Base-by-base conservation (phyloP, 1,284 basidiomycete genomes). In the Butyriboletus appendiculatus region DNA sequence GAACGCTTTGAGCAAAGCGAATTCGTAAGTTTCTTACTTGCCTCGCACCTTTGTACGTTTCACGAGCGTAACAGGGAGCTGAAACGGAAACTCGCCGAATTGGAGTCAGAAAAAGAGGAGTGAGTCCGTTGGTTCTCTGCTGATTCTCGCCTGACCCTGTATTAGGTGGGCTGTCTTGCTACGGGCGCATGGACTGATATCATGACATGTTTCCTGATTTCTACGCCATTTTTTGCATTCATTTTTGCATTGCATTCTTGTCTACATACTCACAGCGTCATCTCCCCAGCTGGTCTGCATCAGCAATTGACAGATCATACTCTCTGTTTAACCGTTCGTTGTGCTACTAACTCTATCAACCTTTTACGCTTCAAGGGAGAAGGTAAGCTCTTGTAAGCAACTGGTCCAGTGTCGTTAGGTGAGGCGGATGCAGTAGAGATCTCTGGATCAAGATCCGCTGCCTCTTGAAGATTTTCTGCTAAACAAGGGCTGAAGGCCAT, bases 71-170 rank as follows among this genome's bases (percentile, higher is more conserved):
- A 32, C 62, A 92, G 90, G 41, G 79, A 84, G 66, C 73, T 94
- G 44, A 90, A 85, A 67, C 80, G 84, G 53, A 83, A 81, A 58
- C 67, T 94, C 50, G 81, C 84, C 47, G 89, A 92, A 68, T 70
- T 81, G 37, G 88, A 92, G 67, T 70, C 85, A 59, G 86, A 92
- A 70, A 81, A 84, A 57, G 88, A 91, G 68, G 88, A 92, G 90
- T 94, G 69, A 69, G 90, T 80, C 14, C 24, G 30, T 56, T 55
- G 22, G 26, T 61, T 28, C 34, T 20, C 48, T 50, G 35, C 39
- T 37, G 18, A 12, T 45, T 44, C 53, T 57, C 20, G 37, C 42
- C 58, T 62, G 40, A 70, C 54, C 18, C 44, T 52, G 55, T 37
- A 18, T 24, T 58, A 91, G 89, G 64, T 90, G 86, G 84, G 80